These are phyloP conservation scores for Tylopilus sp. DNA, from an alignment of 1,284 basidiomycete genomes.

Conservation along the genomic window DNA sequence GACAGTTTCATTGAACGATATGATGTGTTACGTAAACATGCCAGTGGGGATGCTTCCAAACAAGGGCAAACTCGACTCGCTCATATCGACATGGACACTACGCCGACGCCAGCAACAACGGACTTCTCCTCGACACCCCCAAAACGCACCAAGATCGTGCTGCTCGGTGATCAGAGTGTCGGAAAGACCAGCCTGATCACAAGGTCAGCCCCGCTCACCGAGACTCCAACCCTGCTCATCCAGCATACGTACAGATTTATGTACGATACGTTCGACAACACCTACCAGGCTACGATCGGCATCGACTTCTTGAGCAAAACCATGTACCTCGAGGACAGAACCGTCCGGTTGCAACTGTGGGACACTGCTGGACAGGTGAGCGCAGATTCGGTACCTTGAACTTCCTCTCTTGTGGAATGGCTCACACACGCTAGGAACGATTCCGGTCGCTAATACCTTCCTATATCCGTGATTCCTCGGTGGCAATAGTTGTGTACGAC, in stretches of 20 bases:
- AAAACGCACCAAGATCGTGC: slow-evolving; percentile 94
- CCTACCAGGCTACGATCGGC: slow-evolving; percentile 99
- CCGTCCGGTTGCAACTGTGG: slow-evolving; percentile 96
- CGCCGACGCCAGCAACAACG: slow-evolving; percentile 64
- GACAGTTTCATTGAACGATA: slow-evolving; percentile 55
- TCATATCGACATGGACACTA: slow-evolving; percentile 40
- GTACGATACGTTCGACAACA: slow-evolving; percentile 99
- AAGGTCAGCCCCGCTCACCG: slow-evolving; percentile 48
- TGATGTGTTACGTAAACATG: slow-evolving; percentile 9
- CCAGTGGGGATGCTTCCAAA: slow-evolving; percentile 16
- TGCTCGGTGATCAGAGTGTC: slow-evolving; percentile 89
- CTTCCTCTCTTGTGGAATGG: neutral
- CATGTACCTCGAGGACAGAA: slow-evolving; percentile 99
- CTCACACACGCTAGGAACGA: slow-evolving; percentile 65
- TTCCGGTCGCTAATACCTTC: slow-evolving; percentile 98
- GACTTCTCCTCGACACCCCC: slow-evolving; percentile 83
- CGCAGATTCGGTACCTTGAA: slow-evolving; percentile 6
- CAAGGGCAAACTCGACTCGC: slow-evolving; percentile 25
- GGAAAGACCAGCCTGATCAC: slow-evolving; percentile 98
- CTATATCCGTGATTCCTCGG: slow-evolving; percentile 97
- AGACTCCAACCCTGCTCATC: slow-evolving; percentile 1
- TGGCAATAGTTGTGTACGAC: slow-evolving; percentile 97
- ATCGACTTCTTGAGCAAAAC: slow-evolving; percentile 99
- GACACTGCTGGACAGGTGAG: slow-evolving; percentile 94
- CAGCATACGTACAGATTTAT: slow-evolving; percentile 64